Base-by-base conservation (phyloP, 345 rosid genomes). In the Eutrema heterophyllum region DNA sequence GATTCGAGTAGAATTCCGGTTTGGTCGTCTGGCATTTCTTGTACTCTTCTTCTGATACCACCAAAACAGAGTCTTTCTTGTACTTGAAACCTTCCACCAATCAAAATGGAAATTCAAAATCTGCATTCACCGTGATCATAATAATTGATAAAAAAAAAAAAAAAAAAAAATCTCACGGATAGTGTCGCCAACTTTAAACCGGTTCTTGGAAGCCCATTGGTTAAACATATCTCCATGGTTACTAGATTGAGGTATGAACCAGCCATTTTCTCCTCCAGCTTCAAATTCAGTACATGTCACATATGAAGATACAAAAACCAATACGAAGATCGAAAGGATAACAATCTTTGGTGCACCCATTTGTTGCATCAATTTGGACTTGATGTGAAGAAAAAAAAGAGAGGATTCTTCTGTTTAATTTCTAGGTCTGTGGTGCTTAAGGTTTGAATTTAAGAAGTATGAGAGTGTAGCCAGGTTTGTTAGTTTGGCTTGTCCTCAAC, bases 151-250 rank as follows among this genome's bases (percentile, higher is more conserved):
- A 1, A 8, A 29, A 11, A 32, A 4, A 71, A 1, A 8, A 29
- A n/a, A 32, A 3, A 0, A 8, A 29, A n/a, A 32, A 3, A 71
- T 6, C 92, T 79, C 81, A 85, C 92, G 83, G 60, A 86, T 55
- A 1, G 83, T 68, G 40, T 91, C 95, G 3, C 81, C 77, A 46
- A 84, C 69, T 69, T 75, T 81, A 80, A 91, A 88, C 71, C 95
- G 84, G 71, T 87, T 83, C 11, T 71, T 66, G 21, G 95, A 84
- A 9, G 95, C 95, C 95, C 95, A 91, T 16, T 82, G 67, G 74
- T 91, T 88, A 84, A 80, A 91, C 54, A 80, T 12, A 21, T 73
- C 79, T 48, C 16, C 60, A 77, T 77, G 82, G 35, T 80, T 74
- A 54, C 55, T 86, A 4, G 83, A 49, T 18, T 83, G 81, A 41